Percentiles rank a stretch among this genome's conserved stretches.
Conservation (phyloP, 2,329 filamentous ascomycete species). For the Sphaerostilbella broomeana region DNA sequence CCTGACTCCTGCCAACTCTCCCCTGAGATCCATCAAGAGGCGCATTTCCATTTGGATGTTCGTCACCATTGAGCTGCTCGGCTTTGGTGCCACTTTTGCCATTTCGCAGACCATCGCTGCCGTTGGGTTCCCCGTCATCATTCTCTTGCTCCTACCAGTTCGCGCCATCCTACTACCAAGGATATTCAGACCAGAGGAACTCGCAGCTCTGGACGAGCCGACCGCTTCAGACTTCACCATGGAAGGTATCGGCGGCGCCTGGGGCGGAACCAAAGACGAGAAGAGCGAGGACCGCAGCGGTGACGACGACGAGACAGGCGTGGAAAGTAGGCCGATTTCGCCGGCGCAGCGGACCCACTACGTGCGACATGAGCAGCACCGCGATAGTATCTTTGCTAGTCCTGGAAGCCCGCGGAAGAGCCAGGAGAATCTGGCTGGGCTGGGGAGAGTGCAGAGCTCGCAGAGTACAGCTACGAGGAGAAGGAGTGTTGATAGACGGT, state of each 20-base stretch:
- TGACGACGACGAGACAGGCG: constrained; percentile 15
- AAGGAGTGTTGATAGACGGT: constrained; percentile 21
- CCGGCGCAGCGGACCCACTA: not conserved
- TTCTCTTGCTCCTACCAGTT: constrained; percentile 61
- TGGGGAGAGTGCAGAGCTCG: constrained; percentile 24
- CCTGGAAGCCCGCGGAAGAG: constrained; percentile 25
- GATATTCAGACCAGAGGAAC: constrained; percentile 54
- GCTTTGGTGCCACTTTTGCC: constrained; percentile 72
- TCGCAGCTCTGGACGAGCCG: constrained; percentile 60
- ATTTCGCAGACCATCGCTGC: constrained; percentile 79
- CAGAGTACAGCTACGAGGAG: constrained; percentile 26
- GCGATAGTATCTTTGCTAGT: constrained; percentile 22
- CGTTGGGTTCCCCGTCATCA: constrained; percentile 72
- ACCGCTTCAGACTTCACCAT: constrained; percentile 71
- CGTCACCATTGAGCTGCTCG: constrained; percentile 59
- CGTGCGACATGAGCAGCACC: constrained; percentile 3
- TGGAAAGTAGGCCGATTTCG: constrained; percentile 13
- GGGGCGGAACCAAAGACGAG: constrained; percentile 36
- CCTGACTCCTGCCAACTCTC: constrained; percentile 54
- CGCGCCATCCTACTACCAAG: constrained; percentile 57
- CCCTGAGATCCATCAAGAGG: constrained; percentile 55
- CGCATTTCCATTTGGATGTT: constrained; percentile 64
- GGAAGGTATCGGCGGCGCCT: constrained; percentile 64
- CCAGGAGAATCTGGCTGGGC: constrained; percentile 29
- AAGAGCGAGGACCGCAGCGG: constrained; percentile 14